These are phyloP conservation scores for Arthrinium puccinioides DNA, from an alignment of 2,329 filamentous ascomycete genomes.

Conservation along the genomic window DNA sequence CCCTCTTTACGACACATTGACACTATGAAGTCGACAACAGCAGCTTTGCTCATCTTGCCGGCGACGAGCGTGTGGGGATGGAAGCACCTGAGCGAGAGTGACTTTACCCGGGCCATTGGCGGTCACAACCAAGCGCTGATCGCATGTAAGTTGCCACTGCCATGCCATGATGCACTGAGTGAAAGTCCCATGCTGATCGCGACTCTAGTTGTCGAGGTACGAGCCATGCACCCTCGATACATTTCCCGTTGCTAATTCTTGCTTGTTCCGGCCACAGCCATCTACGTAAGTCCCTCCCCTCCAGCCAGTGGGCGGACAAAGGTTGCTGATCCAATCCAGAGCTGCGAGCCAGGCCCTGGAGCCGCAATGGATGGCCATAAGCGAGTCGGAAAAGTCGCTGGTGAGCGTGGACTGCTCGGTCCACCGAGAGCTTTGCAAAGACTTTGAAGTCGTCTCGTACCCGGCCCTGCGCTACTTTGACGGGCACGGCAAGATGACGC, in stretches of 20 bases:
- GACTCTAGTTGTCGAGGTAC: slow-evolving; percentile 14
- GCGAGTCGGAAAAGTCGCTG: slow-evolving; percentile 14
- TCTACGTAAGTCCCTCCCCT: neutral
- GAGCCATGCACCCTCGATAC: neutral
- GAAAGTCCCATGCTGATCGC: neutral
- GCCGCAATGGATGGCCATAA: slow-evolving; percentile 24
- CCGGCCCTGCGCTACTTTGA: slow-evolving; percentile 38
- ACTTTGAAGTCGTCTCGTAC: slow-evolving; percentile 34
- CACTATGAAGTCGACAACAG: no score
- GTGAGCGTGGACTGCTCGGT: slow-evolving; percentile 33
- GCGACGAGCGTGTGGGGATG: slow-evolving; percentile 9
- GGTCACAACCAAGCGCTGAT: slow-evolving; percentile 18
- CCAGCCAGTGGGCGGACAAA: neutral
- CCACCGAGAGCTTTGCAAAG: slow-evolving; percentile 28
- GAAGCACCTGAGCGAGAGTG: slow-evolving; percentile 15
- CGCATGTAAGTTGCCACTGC: slow-evolving; percentile 19
- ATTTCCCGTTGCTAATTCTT: neutral
- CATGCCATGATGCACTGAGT: no score
- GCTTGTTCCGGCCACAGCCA: neutral
- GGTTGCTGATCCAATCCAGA: slow-evolving; percentile 10
- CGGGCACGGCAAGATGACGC: slow-evolving; percentile 20
- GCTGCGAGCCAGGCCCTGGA: slow-evolving; percentile 24
- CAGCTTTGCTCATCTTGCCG: slow-evolving; percentile 6
- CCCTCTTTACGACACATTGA: no score
- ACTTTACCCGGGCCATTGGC: slow-evolving; percentile 17